Percentiles rank a stretch among this genome's conserved stretches.
Evolutionary conservation across 306 rosid species (phyloP).

Genomic region (Citrullus colocynthis): DNA sequence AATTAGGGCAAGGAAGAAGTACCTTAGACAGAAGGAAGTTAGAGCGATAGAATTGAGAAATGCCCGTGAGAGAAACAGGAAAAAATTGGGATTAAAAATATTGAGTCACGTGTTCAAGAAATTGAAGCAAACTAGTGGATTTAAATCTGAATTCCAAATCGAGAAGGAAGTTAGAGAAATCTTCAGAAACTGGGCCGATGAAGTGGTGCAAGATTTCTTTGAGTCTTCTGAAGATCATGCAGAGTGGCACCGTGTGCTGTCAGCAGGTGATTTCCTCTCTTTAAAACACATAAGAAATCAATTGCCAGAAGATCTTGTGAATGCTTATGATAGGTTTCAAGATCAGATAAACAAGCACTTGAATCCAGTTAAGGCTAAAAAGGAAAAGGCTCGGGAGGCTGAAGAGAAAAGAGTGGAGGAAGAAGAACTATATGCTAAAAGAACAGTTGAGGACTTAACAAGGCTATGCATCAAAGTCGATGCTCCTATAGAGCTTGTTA

Average conservation of each 20-base stretch:
- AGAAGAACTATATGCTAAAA: constrained; percentile 49
- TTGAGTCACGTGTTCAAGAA: constrained; percentile 60
- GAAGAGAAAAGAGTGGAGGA: constrained; percentile 47
- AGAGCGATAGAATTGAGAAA: constrained; percentile 55
- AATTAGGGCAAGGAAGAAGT: constrained; percentile 71
- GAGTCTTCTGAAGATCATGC: constrained; percentile 48
- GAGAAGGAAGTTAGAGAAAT: constrained; percentile 51
- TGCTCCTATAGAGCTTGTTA: constrained; percentile 56
- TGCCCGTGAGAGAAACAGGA: constrained; percentile 79
- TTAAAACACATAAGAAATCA: constrained; percentile 64
- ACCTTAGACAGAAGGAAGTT: constrained; percentile 79
- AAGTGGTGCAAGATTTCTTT: constrained; percentile 50
- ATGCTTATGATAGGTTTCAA: constrained; percentile 72
- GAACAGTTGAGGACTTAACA: constrained; percentile 69
- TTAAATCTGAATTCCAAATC: constrained; percentile 46
- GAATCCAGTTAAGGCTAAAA: constrained; percentile 44
- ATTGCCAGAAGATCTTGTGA: constrained; percentile 57
- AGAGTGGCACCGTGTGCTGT: constrained; percentile 54
- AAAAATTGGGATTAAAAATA: constrained; percentile 59
- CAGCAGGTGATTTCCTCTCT: constrained; percentile 66
- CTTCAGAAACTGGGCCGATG: constrained; percentile 62
- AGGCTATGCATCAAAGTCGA: constrained; percentile 69
- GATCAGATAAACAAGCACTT: constrained; percentile 62
- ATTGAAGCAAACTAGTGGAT: constrained; percentile 33
- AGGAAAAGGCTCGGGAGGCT: constrained; percentile 32